Evolutionary conservation across 176 grass and related monocot species (phyloP).

Genomic region (Aechmea fasciata): DNA sequence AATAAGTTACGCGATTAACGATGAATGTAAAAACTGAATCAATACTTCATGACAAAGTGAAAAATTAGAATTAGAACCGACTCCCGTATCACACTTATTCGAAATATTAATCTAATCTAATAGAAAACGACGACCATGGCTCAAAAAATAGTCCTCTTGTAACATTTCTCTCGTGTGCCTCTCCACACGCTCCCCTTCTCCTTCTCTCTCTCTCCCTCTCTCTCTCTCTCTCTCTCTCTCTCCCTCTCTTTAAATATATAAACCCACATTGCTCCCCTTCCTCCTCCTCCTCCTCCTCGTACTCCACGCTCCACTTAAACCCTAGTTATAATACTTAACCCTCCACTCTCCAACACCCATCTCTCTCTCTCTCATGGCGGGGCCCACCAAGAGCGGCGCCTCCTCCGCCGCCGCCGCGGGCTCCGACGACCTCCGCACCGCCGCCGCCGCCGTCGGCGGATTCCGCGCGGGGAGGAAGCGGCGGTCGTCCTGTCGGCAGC

Average conservation of each 20-base stretch:
- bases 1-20: no score
- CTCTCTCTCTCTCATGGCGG: constrained; percentile 26
- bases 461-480: constrained; percentile 30
- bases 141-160: no score
- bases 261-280: constrained; percentile 25
- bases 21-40: no score
- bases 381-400: constrained; percentile 27
- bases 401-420: constrained; percentile 11
- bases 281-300: constrained; percentile 54
- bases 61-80: no score
- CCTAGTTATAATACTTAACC: constrained; percentile 26
- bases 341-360: constrained; percentile 11
- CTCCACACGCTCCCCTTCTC: neutral
- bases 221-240: neutral
- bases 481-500: constrained; percentile 23
- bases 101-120: neutral
- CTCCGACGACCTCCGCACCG: neutral
- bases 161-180: constrained; percentile 10
- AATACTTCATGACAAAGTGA: no score
- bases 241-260: constrained; percentile 6
- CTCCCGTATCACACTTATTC: no score
- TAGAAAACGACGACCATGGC: constrained; percentile 1
- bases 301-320: constrained; percentile 33
- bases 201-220: neutral
- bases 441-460: neutral